These are phyloP conservation scores for Multifurca ochricompacta DNA, from an alignment of 768 basidiomycete species.

Conservation along the genomic window DNA sequence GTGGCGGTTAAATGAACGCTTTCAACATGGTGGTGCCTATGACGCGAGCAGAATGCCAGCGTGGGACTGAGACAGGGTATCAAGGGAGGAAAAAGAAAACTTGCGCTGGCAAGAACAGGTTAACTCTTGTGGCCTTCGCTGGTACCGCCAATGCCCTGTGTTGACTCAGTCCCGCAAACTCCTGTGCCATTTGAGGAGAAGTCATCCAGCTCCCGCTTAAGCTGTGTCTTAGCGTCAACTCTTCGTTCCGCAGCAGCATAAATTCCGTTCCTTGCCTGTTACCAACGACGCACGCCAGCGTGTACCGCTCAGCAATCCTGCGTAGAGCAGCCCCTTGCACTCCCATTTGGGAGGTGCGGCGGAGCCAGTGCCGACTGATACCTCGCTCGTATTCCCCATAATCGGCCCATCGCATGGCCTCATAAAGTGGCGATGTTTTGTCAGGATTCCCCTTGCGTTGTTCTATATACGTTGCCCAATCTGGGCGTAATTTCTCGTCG, in stretches of 20 bases:
- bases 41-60: not conserved
- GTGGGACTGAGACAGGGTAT: not conserved
- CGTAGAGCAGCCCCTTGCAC: slow-evolving; percentile 35
- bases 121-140: slow-evolving; percentile 30
- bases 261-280: slow-evolving; percentile 45
- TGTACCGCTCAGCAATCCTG: slow-evolving; percentile 51
- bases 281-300: slow-evolving; percentile 61
- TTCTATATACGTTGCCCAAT: slow-evolving; percentile 59
- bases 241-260: not conserved
- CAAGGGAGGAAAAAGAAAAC: slow-evolving; percentile 24
- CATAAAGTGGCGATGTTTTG: slow-evolving; percentile 26
- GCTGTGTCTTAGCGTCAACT: slow-evolving; percentile 29
- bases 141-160: slow-evolving; percentile 14
- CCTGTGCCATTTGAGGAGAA: slow-evolving; percentile 61
- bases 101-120: slow-evolving; percentile 61
- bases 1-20: slow-evolving; percentile 57
- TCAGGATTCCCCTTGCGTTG: slow-evolving; percentile 17
- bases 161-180: slow-evolving; percentile 44
- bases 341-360: slow-evolving; percentile 37
- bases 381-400: slow-evolving; percentile 63
- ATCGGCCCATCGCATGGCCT: slow-evolving; percentile 55
- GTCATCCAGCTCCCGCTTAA: slow-evolving; percentile 67
- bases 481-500: slow-evolving; percentile 36
- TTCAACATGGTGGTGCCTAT: slow-evolving; percentile 69
- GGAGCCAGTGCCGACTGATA: slow-evolving; percentile 60